These are phyloP conservation scores for Plantago elongata DNA, from an alignment of 257 asterid species.

Conservation along the genomic window DNA sequence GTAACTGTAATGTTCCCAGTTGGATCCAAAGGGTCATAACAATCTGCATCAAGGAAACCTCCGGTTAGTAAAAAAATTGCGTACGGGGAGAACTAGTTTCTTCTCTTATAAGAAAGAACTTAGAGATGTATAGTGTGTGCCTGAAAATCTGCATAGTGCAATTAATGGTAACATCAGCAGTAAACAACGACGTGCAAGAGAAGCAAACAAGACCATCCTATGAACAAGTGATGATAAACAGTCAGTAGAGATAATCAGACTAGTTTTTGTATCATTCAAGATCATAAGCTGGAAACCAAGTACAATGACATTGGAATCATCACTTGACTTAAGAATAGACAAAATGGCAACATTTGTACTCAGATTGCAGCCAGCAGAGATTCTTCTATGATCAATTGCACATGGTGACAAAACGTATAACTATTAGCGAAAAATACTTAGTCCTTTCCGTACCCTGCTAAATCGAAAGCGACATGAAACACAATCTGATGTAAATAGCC, in stretches of 20 bases:
- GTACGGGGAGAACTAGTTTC: no score
- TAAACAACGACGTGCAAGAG: constrained; percentile 14
- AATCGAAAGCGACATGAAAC: no score
- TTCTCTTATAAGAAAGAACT: not conserved
- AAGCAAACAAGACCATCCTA: constrained; percentile 31
- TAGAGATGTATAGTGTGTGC: constrained; percentile 27
- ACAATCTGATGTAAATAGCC: no score
- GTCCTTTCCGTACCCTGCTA: no score
- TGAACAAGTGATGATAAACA: not conserved
- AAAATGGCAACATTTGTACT: not conserved
- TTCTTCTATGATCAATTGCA: no score
- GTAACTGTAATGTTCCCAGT: constrained; percentile 50
- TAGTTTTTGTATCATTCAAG: constrained; percentile 4
- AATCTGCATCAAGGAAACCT: constrained; percentile 37
- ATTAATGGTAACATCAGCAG: constrained; percentile 23
- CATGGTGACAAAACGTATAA: no score
- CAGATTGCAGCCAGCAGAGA: no score
- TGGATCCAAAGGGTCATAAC: constrained; percentile 74
- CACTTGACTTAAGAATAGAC: constrained; percentile 25
- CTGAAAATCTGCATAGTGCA: constrained; percentile 38
- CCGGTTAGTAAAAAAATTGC: constrained; percentile 6
- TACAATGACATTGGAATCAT: constrained; percentile 32
- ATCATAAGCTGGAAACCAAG: constrained; percentile 16
- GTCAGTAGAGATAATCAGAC: not conserved
- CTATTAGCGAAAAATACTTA: no score